phyloP scores from a whole-genome alignment of 1,284 basidiomycete genomes.

The Pterulicium gracile region DNA sequence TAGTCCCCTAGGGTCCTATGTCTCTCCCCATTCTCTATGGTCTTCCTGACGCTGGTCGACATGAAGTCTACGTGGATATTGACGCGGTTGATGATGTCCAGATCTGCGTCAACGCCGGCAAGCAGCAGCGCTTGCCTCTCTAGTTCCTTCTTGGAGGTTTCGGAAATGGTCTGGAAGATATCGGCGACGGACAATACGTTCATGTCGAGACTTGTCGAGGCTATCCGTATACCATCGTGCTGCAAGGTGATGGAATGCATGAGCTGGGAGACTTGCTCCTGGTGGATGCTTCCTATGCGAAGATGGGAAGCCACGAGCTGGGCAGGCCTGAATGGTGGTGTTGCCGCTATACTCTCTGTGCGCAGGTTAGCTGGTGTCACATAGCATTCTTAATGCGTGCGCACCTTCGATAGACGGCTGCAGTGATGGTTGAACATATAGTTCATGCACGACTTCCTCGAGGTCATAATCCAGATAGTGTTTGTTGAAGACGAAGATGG shows the following conservation, averaged over 20 bases:
- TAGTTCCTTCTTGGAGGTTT: conserved; percentile 45
- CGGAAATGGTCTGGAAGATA: conserved; percentile 53
- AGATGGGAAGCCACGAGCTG: conserved; percentile 55
- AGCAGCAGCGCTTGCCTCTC: conserved; percentile 51
- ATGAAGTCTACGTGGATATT: conserved; percentile 65
- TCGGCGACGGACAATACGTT: conserved; percentile 60
- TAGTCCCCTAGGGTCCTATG: conserved; percentile 70
- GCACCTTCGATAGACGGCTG: conserved; percentile 61
- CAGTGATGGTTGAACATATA: conserved; percentile 46
- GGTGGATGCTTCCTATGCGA: conserved; percentile 48
- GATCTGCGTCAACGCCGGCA: conserved; percentile 50
- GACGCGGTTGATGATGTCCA: conserved; percentile 56
- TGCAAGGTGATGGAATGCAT: conserved; percentile 47
- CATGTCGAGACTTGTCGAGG: conserved; percentile 55
- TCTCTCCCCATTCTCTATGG: conserved; percentile 57
- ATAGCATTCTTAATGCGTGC: too few species aligned
- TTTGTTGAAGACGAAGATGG: conserved; percentile 74
- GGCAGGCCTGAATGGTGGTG: conserved; percentile 58
- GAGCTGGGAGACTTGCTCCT: conserved; percentile 42
- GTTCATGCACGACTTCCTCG: conserved; percentile 45
- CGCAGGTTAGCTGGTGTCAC: too few species aligned
- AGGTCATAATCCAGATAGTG: conserved; percentile 58
- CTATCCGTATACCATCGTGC: conserved; percentile 56
- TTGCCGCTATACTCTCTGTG: conserved; percentile 53
- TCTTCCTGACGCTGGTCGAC: conserved; percentile 48